Evolutionary conservation across 305 asterid species (phyloP), one percentile per base, ranked within the genome.

Genomic region (Ajuga reptans): DNA sequence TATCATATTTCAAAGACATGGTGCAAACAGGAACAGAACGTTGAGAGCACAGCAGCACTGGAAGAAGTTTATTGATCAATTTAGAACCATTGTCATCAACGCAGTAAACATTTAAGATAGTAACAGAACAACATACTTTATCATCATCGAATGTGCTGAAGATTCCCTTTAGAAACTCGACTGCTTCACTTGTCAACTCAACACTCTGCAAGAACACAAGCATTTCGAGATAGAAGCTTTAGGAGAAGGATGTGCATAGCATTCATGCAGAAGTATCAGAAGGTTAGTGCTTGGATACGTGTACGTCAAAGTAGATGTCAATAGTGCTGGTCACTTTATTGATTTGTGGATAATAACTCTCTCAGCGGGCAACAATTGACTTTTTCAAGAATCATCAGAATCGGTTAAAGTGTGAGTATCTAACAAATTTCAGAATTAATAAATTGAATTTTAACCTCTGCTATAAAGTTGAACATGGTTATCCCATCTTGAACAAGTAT

Each of bases 101-200:
- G 60, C 51, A 72, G 58, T 46, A 31, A 47, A 27, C 67, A 62
- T 52, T 46, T 27, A 61, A 42, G 75, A 65, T 29, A 64, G 43
- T 21, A 64, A 34, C 34, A 70, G 34, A 60, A 51, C 0, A 71
- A 67, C 93, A 55, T 89, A 91, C 99, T 76, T 87, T 89, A 77
- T 94, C 91, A 78, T 80, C 81, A 76, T 94, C 97, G 66, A 84
- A 94, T 42, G 90, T 80, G 86, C 96, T 89, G 87, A 94, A 94
- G 57, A 94, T 78, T 66, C 99, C 98, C 82, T 94, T 94, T 82
- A 94, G 68, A 77, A 94, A 94, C 86, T 94, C 96, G 71, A 81
- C 81, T 6, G 98, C 95, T 89, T 94, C 99, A 76, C 96, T 91
- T 15, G 99, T 89, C 85, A 94, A 75, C 82, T 93, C 96, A 86